phyloP scores from a whole-genome alignment of 2,329 filamentous ascomycete species.

The Pseudopyricularia cyperi region DNA sequence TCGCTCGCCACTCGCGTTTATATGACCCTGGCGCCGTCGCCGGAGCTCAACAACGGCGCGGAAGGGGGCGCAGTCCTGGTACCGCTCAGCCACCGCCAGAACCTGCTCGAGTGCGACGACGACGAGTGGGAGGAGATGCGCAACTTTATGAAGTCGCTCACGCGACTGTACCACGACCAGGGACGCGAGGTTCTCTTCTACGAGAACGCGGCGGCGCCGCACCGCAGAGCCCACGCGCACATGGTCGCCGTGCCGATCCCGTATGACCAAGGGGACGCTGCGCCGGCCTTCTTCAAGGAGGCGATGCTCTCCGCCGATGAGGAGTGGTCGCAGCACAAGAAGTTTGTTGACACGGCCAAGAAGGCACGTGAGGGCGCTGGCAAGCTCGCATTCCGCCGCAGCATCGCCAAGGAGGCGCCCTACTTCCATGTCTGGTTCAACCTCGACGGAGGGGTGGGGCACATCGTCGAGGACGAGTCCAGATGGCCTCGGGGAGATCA shows the following conservation, averaged over 20 bases:
- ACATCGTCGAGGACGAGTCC: constrained; percentile 76
- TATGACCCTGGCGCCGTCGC: constrained; percentile 78
- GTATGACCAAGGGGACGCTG: constrained; percentile 79
- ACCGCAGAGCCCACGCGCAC: constrained; percentile 69
- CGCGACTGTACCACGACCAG: constrained; percentile 86
- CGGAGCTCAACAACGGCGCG: constrained; percentile 58
- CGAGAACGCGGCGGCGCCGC: constrained; percentile 80
- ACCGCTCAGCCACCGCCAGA: constrained; percentile 73
- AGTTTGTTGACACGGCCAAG: constrained; percentile 78
- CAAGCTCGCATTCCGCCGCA: constrained; percentile 67
- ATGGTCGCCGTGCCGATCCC: constrained; percentile 81
- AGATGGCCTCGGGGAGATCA: constrained; percentile 84
- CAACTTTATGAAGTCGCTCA: constrained; percentile 97
- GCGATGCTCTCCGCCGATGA: constrained; percentile 79
- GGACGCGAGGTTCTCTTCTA: constrained; percentile 92
- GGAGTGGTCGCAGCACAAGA: constrained; percentile 92
- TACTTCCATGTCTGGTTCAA: constrained; percentile 98
- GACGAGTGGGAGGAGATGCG: constrained; percentile 99
- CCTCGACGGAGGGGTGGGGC: constrained; percentile 81
- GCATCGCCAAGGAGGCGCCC: constrained; percentile 87
- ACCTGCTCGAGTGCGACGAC: constrained; percentile 94
- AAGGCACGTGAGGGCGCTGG: constrained; percentile 56
- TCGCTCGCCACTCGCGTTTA: constrained; percentile 78
- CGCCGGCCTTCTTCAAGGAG: constrained; percentile 90
- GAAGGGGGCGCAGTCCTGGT: constrained; percentile 78